These are phyloP conservation scores for Tricholoma furcatifolium DNA, from an alignment of 768 basidiomycete species.

Conservation along the genomic window DNA sequence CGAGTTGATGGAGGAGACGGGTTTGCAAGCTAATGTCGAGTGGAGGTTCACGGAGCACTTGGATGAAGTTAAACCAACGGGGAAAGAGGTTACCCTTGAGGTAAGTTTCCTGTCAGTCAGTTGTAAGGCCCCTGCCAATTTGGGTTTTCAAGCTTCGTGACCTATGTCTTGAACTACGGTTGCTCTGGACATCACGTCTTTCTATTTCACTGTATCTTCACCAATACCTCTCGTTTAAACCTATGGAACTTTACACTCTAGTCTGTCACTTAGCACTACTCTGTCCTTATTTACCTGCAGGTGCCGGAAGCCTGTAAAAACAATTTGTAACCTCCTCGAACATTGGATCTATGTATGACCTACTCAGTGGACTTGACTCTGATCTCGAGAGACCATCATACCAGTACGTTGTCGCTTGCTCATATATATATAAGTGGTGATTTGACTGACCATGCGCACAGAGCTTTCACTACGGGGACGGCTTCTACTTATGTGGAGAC, in stretches of 20 bases:
- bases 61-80: slow-evolving; percentile 1
- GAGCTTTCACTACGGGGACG: slow-evolving; percentile 39
- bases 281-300: too few relatives aligned
- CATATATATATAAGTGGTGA: not conserved
- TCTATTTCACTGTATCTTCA: not conserved
- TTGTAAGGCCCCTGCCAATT: not conserved
- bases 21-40: not conserved
- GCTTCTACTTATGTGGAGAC: slow-evolving; percentile 62
- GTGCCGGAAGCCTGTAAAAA: too few relatives aligned
- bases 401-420: slow-evolving; percentile 47
- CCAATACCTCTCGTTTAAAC: not conserved
- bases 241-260: too few relatives aligned
- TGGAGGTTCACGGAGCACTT: slow-evolving; percentile 6
- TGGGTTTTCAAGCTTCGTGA: not conserved
- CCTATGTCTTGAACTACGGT: not conserved
- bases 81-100: not conserved
- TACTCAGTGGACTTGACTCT: slow-evolving; percentile 76
- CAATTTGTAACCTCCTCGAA: too few relatives aligned
- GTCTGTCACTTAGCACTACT: too few relatives aligned
- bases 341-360: too few relatives aligned
- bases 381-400: slow-evolving; percentile 78
- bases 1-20: not conserved
- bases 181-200: not conserved
- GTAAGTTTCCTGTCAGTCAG: not conserved
- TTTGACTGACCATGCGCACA: slow-evolving; percentile 11